phyloP scores from a whole-genome alignment of 495 filamentous ascomycete species.

The Aspergillus nanangensis region DNA sequence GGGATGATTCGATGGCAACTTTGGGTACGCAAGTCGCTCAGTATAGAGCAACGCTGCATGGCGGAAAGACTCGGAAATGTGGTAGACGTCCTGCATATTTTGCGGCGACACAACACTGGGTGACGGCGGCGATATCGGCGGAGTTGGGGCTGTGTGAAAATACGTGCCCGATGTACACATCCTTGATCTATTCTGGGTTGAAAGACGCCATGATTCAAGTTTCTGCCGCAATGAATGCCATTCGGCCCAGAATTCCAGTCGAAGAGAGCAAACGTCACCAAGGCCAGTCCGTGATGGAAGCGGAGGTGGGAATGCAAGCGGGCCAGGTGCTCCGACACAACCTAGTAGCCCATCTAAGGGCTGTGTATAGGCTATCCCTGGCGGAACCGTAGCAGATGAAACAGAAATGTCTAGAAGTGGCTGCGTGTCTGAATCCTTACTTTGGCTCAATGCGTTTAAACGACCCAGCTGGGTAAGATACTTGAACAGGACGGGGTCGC shows the following conservation, averaged over 20 bases:
- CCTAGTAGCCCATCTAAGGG: conserved; percentile 7
- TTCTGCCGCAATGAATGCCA: conserved; percentile 74
- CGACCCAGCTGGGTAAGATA: conserved; percentile 73
- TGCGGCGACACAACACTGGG: conserved; percentile 29
- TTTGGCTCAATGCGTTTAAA: conserved; percentile 84
- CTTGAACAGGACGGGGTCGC: conserved; percentile 77
- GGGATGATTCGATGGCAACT: conserved; percentile 65
- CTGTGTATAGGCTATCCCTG: conserved; percentile 31
- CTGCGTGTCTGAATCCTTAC: conserved; percentile 44
- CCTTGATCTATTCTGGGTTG: conserved; percentile 29
- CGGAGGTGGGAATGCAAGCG: conserved; percentile 24
- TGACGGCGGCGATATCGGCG: conserved; percentile 23
- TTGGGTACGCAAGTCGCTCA: conserved; percentile 79
- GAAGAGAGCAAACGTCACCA: conserved; percentile 19
- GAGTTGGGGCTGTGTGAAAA: conserved; percentile 16
- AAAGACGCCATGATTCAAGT: conserved; percentile 79
- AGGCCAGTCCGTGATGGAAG: conserved; percentile 21
- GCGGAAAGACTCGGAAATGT: conserved; percentile 83
- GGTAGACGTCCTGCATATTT: conserved; percentile 50
- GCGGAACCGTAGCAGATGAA: conserved; percentile 33
- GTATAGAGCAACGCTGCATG: conserved; percentile 87
- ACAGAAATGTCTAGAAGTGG: conserved; percentile 23
- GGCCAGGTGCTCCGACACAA: conserved; percentile 6
- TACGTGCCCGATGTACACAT: conserved; percentile 13
- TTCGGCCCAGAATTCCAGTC: conserved; percentile 72